Evolutionary conservation across 2,329 filamentous ascomycete genomes (phyloP), one percentile per base, ranked within the genome.

Genomic region (Passalora sequoiae): DNA sequence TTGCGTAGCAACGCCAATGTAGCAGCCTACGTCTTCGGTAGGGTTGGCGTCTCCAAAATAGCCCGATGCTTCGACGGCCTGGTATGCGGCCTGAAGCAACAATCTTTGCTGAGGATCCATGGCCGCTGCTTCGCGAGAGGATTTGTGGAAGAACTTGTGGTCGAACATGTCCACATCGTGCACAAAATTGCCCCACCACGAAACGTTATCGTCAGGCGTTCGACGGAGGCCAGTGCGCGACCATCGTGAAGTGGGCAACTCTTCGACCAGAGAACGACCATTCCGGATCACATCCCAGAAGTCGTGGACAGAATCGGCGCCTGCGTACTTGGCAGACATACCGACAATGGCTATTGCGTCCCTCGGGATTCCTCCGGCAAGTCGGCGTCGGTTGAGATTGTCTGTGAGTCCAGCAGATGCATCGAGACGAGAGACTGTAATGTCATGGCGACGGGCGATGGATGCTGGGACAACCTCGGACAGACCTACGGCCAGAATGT

Each of bases 21-120:
- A 73, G 17, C 58, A 62, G 3, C 70, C 71, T 1, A 70, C 21
- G 17, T 50, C 70, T 62, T 45, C 72, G 72, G 38, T 72, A 3
- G 5, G 12, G 3, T 4, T 10, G 6, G 17, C 7, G 6, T 16
- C 16, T 6, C 24, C 24, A 4, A 59, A 60, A 22, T 64, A 64
- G 6, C 62, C 63, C 1, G 62, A 56, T 25, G 57, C 49, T 17
- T 65, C 57, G 1, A 66, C 38, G 8, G 64, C 60, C 31, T 64
- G 50, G 40, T 65, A 66, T 1, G 58, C 59, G 3, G 51, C 43
- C 19, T 63, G 40, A 1, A 67, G 45, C 6, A 62, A 37, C 6
- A 60, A 35, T 1, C 62, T 49, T 10, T 63, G 54, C 35, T 65
- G 62, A 4, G 62, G 63, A 44, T 65, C 63, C 31, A 51, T 60